phyloP scores from a whole-genome alignment of 495 filamentous ascomycete species.

The Penicillium canescens region DNA sequence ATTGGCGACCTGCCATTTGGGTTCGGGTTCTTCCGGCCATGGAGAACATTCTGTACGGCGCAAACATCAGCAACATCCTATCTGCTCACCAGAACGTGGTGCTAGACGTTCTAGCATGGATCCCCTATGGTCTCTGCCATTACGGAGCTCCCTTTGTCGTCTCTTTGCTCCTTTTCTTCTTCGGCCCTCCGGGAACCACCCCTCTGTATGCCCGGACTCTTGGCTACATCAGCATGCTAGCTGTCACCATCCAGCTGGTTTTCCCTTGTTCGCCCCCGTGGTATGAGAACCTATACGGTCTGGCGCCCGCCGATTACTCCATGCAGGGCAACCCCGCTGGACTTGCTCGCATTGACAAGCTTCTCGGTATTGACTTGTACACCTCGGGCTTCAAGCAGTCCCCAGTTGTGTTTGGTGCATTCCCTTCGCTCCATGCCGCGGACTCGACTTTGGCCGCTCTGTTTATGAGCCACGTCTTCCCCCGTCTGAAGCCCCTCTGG shows the following conservation, averaged over 20 bases:
- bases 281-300: slow-evolving; percentile 90
- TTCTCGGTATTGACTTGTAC: slow-evolving; percentile 89
- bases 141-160: slow-evolving; percentile 79
- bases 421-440: slow-evolving; percentile 86
- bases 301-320: slow-evolving; percentile 87
- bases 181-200: slow-evolving; percentile 79
- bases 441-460: slow-evolving; percentile 83
- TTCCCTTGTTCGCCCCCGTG: slow-evolving; percentile 94
- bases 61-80: slow-evolving; percentile 92
- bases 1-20: slow-evolving; percentile 89
- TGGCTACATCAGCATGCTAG: slow-evolving; percentile 87
- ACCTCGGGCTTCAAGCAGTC: slow-evolving; percentile 86
- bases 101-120: slow-evolving; percentile 85
- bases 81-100: slow-evolving; percentile 80
- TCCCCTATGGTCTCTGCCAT: slow-evolving; percentile 89
- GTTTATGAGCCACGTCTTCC: slow-evolving; percentile 93
- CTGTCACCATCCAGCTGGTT: slow-evolving; percentile 79
- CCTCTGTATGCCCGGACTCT: slow-evolving; percentile 84
- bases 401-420: slow-evolving; percentile 90
- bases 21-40: slow-evolving; percentile 92
- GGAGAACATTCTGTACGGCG: slow-evolving; percentile 95
- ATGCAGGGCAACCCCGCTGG: slow-evolving; percentile 87
- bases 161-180: slow-evolving; percentile 77
- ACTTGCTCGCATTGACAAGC: slow-evolving; percentile 81
- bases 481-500: slow-evolving; percentile 71